phyloP scores from a whole-genome alignment of 176 grass and related monocot genomes.

The Cymbopogon citratus region DNA sequence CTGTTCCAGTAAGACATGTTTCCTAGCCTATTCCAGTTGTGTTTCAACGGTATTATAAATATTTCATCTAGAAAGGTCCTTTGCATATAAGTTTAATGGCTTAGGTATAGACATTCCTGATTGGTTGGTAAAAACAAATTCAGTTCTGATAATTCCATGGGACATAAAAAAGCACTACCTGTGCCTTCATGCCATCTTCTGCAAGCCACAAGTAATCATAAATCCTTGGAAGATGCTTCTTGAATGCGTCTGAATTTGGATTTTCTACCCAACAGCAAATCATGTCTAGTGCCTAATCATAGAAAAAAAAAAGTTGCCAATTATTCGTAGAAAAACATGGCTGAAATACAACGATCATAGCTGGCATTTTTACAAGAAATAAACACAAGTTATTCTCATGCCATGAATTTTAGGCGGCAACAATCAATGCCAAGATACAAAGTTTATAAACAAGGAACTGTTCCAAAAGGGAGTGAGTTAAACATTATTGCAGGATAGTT shows the following conservation, averaged over 20 bases:
- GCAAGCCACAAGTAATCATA: slow-evolving; percentile 15
- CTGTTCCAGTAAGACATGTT: not conserved
- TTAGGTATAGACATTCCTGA: not conserved
- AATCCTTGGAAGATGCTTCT: slow-evolving; percentile 50
- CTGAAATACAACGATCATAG: not conserved
- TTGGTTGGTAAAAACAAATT: not conserved
- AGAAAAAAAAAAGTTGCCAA: not conserved
- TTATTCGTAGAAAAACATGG: not conserved
- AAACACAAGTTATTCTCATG: not conserved
- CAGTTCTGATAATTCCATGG: not conserved
- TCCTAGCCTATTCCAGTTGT: not conserved
- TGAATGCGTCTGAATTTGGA: slow-evolving; percentile 62
- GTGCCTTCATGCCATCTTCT: not conserved
- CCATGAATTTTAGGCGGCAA: not conserved
- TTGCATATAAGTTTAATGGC: too few relatives aligned
- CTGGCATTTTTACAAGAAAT: not conserved
- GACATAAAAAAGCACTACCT: slow-evolving; percentile 28
- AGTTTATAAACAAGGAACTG: not conserved
- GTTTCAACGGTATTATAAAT: not conserved
- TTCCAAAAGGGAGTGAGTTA: not conserved
- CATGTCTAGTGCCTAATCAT: slow-evolving; percentile 38
- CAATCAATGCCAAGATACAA: not conserved
- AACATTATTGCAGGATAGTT: not conserved
- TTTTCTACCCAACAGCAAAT: slow-evolving; percentile 66
- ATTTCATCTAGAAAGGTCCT: too few relatives aligned